Evolutionary conservation across 805 yeast genomes (phyloP).

Genomic region (Metschnikowia colocasiae): DNA sequence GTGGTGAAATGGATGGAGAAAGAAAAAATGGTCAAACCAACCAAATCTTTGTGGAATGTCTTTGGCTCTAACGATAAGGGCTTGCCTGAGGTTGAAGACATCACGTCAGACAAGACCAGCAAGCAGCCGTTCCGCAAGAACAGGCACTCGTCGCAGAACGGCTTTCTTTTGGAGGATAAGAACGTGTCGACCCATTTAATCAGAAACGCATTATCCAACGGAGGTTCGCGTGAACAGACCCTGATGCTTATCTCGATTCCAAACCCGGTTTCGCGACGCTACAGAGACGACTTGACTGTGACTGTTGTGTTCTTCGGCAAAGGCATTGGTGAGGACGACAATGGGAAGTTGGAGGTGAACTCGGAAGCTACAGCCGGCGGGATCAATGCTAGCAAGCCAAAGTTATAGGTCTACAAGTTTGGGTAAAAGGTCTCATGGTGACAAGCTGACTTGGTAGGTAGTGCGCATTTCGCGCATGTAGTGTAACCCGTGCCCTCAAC

Average conservation of each 20-base stretch:
- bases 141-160: conserved; percentile 27
- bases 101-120: conserved; percentile 55
- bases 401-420: conserved; percentile 28
- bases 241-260: conserved; percentile 88
- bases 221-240: conserved; percentile 85
- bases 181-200: conserved; percentile 92
- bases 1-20: conserved; percentile 92
- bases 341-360: conserved; percentile 54
- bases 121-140: conserved; percentile 73
- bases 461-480: conserved; percentile 1
- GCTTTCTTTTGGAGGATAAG: conserved; percentile 68
- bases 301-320: conserved; percentile 92
- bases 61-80: conserved; percentile 43
- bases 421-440: neutral
- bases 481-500: neutral
- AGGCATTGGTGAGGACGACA: conserved; percentile 37
- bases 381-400: conserved; percentile 41
- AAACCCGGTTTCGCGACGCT: conserved; percentile 82
- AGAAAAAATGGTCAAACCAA: conserved; percentile 56
- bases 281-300: conserved; percentile 93
- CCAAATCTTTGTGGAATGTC: conserved; percentile 44
- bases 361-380: conserved; percentile 60
- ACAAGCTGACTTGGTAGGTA: neutral
- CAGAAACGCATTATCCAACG: conserved; percentile 83
- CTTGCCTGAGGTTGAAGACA: conserved; percentile 61